Evolutionary conservation across 495 filamentous ascomycete genomes (phyloP), one percentile per base, ranked within the genome.

Genomic region (Peziza echinospora): DNA sequence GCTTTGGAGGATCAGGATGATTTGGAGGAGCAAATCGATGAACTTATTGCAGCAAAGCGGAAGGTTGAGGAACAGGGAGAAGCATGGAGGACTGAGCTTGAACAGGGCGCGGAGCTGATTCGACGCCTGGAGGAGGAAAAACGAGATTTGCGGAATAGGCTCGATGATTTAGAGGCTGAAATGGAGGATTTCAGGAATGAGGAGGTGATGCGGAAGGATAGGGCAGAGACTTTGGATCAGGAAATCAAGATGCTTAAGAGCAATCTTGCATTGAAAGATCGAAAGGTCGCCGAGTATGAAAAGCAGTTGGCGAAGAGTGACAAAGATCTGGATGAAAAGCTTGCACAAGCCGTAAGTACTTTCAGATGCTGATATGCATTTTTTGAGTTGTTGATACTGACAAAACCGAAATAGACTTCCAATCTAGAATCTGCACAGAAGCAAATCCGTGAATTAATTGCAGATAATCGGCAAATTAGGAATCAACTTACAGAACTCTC

Each of bases 1-100:
- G 86, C 89, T n/a, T 71, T 94, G 42, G 80, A 93, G 16, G 91
- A 99, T 52, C 89, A 96, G 61, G 91, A 96, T 57, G 75, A 74
- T 24, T 72, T 96, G 2, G 91, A 99, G 60, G 82, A 85, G 40
- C 85, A 96, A 58, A 67, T 99, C 0, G 91, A 99, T 60, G 76
- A 79, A 45, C 67, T 96, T 19, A 77, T 99, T 23, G 72, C 77
- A 23, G 84, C 86, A 1, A 93, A 93, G 63, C 91, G 83, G 63
- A 82, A 74, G 43, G 78, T 82, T 0, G 87, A 96, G 55, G 77
- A 85, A 19, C 77, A 93, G 47, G 74, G 85, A 2, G 77, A 92
- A 34, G 67, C 75, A 43, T 82, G 77, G 55, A 72, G 83, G 13
- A 69, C 70, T 1, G 81, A 96, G 57, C 70, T 97, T 3, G 91